Percentiles rank a stretch among this genome's conserved stretches.
Evolutionary conservation across 306 rosid genomes (phyloP).

Genomic region (Rosa rugosa): DNA sequence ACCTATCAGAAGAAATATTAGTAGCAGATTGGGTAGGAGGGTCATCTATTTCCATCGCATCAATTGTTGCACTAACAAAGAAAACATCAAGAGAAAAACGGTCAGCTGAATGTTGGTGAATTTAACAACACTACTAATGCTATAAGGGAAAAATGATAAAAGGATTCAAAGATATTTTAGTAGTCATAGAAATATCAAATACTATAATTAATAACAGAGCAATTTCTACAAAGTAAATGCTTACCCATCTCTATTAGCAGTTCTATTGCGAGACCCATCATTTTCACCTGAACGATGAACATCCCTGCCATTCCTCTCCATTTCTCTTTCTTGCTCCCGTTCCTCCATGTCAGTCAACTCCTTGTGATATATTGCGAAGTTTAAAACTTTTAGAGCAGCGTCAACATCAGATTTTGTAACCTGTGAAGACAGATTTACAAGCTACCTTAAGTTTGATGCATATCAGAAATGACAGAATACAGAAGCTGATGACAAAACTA

Average conservation of each 20-base stretch:
- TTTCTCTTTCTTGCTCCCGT: constrained; percentile 77
- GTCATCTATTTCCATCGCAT: constrained; percentile 75
- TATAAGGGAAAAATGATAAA: background rate
- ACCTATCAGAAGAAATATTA: constrained; percentile 75
- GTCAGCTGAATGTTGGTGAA: constrained; percentile 24
- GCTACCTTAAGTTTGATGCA: background rate
- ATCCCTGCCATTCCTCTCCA: constrained; percentile 64
- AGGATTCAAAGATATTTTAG: background rate
- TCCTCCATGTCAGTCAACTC: constrained; percentile 96
- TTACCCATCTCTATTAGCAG: constrained; percentile 54
- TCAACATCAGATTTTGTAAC: constrained; percentile 90
- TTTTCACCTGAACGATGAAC: constrained; percentile 43
- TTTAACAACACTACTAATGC: background rate
- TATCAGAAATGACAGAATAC: background rate
- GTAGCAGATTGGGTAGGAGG: constrained; percentile 49
- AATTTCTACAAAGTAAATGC: constrained; percentile 4
- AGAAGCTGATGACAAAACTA: constrained; percentile 6
- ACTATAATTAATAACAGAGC: background rate
- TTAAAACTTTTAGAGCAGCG: constrained; percentile 75
- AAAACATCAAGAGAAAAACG: background rate
- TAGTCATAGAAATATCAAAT: background rate
- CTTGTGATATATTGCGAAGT: constrained; percentile 92
- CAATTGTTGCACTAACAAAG: constrained; percentile 47
- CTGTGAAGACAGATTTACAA: constrained; percentile 36
- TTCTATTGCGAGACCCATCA: constrained; percentile 42